Evolutionary conservation across 1,139 yeast genomes (phyloP), one percentile per base, ranked within the genome.

Genomic region (Eremothecium cymbalariae): DNA sequence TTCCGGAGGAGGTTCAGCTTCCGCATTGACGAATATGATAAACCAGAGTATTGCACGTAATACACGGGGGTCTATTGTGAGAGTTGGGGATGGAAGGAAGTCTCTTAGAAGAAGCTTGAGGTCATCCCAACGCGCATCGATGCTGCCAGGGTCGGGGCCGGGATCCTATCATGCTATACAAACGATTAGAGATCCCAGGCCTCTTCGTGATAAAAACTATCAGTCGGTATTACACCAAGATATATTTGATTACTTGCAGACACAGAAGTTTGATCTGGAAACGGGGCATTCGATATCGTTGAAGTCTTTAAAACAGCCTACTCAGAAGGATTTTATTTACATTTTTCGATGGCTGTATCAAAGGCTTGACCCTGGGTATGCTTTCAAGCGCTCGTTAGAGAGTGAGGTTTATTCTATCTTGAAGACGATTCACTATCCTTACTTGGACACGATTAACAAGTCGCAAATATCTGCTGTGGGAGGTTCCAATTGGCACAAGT

Each of bases 391-490:
- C 50, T 67, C 82, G 11, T 70, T 81, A 26, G 95, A 86, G 44
- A 69, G 72, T 35, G 96, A 88, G 43, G 83, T 86, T 8, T 78
- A 77, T 46, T 67, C 71, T 14, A 62, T 84, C 11, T 61, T 88
- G 45, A 77, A 74, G 50, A 67, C 68, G 20, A 59, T 85, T 41
- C 73, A 72, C 34, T 88, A 86, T 51, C 96, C 97, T 1, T 84
- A 79, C 55, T 57, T 85, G 39, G 94, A 83, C 28, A 67, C 82
- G 0, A 77, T 86, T 29, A 82, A 79, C 55, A 74, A 86, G 50
- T 78, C 90, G 1, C 94, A 84, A 53, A 77, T 86, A 21, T 77
- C 88, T 32, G 95, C 95, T 0, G 95, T 85, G 6, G 95, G 95
- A 2, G 94, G 95, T 1, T 80, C 80, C 39, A 79, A 79, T 49